These are phyloP conservation scores for Rhodotorula sp. DNA, from an alignment of 1,284 basidiomycete genomes.

Conservation along the genomic window DNA sequence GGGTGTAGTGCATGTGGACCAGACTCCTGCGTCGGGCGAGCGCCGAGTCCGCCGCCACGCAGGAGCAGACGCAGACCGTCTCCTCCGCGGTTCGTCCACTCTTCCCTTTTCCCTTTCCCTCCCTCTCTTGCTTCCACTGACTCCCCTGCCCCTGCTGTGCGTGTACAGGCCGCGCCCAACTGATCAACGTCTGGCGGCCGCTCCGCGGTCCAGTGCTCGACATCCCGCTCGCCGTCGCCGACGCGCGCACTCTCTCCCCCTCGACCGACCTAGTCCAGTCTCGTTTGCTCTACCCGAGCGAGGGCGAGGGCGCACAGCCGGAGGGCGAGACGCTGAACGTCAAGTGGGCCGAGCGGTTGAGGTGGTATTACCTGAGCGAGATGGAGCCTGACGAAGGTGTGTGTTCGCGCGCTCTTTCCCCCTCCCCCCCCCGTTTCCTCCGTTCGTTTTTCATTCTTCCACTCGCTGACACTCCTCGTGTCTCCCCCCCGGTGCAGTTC, in stretches of 20 bases:
- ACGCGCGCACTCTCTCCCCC: slow-evolving; percentile 58
- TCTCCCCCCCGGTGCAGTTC: slow-evolving; percentile 11
- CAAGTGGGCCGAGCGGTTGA: slow-evolving; percentile 57
- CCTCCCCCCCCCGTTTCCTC: background rate
- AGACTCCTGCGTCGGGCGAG: slow-evolving; percentile 55
- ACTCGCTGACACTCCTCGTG: background rate
- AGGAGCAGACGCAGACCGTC: slow-evolving; percentile 52
- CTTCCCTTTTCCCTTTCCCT: background rate
- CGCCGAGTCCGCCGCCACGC: slow-evolving; percentile 59
- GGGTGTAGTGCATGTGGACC: slow-evolving; percentile 57
- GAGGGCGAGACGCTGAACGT: slow-evolving; percentile 63
- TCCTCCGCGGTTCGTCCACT: slow-evolving; percentile 19
- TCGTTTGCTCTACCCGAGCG: slow-evolving; percentile 57
- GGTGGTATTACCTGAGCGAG: slow-evolving; percentile 64
- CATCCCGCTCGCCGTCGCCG: slow-evolving; percentile 63
- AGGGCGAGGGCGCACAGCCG: slow-evolving; percentile 35
- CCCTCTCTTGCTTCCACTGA: too few species aligned
- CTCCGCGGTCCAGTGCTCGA: slow-evolving; percentile 58
- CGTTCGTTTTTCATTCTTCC: background rate
- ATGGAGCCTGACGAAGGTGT: slow-evolving; percentile 60
- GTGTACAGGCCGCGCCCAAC: slow-evolving; percentile 57
- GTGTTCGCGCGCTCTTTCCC: background rate
- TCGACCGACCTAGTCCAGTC: slow-evolving; percentile 56
- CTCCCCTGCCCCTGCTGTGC: slow-evolving; percentile 44
- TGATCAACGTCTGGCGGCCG: slow-evolving; percentile 71